These are phyloP conservation scores for Populus tremula DNA, from an alignment of 345 rosid species.

Conservation along the genomic window DNA sequence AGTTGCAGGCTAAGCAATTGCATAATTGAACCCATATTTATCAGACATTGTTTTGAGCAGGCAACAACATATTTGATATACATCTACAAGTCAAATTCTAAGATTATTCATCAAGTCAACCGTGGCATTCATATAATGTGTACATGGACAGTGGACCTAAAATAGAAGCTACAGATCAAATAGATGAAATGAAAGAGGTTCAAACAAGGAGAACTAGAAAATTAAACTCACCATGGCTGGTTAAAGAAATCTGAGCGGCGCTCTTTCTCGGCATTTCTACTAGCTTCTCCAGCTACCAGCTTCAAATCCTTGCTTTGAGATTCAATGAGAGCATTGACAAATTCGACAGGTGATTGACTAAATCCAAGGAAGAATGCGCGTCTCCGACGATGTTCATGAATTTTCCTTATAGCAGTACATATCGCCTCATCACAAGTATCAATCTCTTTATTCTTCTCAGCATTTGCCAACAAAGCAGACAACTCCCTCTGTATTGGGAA, in stretches of 20 bases:
- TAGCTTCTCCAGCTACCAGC: constrained; percentile 80
- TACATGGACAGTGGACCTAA: background rate
- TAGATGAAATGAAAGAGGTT: background rate
- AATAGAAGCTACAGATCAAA: background rate
- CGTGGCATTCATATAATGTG: background rate
- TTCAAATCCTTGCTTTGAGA: constrained; percentile 92
- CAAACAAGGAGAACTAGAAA: background rate
- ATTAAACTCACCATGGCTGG: constrained; percentile 81
- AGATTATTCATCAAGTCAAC: constrained; percentile 6
- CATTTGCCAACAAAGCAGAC: constrained; percentile 75
- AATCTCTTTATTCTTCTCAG: constrained; percentile 95
- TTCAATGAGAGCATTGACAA: constrained; percentile 83
- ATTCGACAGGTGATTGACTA: constrained; percentile 95
- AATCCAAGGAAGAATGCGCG: constrained; percentile 94
- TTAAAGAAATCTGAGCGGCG: constrained; percentile 83
- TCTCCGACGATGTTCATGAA: constrained; percentile 89
- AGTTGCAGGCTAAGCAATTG: background rate
- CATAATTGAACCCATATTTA: background rate
- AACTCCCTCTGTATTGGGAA: constrained; percentile 90
- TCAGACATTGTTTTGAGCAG: background rate
- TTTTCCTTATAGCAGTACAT: constrained; percentile 83
- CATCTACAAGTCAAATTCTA: background rate
- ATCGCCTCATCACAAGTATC: constrained; percentile 93
- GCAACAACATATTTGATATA: background rate
- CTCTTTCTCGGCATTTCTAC: constrained; percentile 84